These are phyloP conservation scores for Curvularia sp. DNA, from an alignment of 2,329 filamentous ascomycete genomes.

Conservation along the genomic window DNA sequence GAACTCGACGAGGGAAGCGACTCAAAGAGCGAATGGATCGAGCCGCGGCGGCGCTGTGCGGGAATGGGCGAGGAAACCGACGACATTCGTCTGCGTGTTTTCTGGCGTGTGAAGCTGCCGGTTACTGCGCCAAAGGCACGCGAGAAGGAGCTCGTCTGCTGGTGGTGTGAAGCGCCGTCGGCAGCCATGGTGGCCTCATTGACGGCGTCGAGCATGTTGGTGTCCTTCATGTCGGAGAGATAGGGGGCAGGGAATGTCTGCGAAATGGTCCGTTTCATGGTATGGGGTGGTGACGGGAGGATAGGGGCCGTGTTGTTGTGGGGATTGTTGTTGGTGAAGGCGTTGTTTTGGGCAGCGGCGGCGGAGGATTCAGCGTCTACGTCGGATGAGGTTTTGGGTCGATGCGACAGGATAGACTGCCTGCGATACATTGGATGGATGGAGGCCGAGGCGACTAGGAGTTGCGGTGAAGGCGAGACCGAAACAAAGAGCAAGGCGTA, in stretches of 20 bases:
- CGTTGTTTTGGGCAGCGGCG: slow-evolving; percentile 16
- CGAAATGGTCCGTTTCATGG: slow-evolving; percentile 49
- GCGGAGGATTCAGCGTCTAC: slow-evolving; percentile 38
- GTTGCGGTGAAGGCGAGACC: slow-evolving; percentile 10
- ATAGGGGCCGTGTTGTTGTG: slow-evolving; percentile 35
- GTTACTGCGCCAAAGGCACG: slow-evolving; percentile 39
- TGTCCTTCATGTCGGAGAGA: slow-evolving; percentile 33
- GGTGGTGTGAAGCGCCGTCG: slow-evolving; percentile 24
- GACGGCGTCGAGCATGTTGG: slow-evolving; percentile 38
- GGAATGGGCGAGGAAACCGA: slow-evolving; percentile 39
- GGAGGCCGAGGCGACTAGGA: slow-evolving; percentile 14
- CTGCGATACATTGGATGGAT: slow-evolving; percentile 47
- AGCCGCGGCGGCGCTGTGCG: slow-evolving; percentile 37
- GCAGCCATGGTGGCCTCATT: slow-evolving; percentile 34
- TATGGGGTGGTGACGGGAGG: slow-evolving; percentile 20
- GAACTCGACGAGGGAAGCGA: slow-evolving; percentile 24
- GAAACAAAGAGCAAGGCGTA: slow-evolving; percentile 8
- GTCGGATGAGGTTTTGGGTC: slow-evolving; percentile 54
- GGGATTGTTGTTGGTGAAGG: background rate
- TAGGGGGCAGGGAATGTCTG: slow-evolving; percentile 45
- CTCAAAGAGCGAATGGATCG: slow-evolving; percentile 39
- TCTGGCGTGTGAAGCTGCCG: slow-evolving; percentile 41
- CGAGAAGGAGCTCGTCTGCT: slow-evolving; percentile 41
- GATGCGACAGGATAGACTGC: slow-evolving; percentile 46
- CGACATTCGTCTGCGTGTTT: slow-evolving; percentile 45